Base-by-base conservation (phyloP, 495 filamentous ascomycete species). In the Hypoxylon rickii region DNA sequence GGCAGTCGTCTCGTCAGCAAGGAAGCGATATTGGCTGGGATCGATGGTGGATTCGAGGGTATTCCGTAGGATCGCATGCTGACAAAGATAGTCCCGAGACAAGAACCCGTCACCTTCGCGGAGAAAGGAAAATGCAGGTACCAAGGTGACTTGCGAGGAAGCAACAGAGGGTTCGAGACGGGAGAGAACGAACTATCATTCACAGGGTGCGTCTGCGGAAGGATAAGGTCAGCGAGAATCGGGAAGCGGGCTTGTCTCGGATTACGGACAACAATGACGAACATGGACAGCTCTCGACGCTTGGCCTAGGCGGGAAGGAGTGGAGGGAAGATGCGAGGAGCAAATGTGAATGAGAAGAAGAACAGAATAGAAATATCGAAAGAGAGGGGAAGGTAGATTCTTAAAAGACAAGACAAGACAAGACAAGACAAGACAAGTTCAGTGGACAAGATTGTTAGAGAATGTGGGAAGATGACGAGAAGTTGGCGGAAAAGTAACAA, bases 401-500 rank as follows among this genome's bases (percentile, higher is more conserved):
- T 38, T 18, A 15, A 33, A 32, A 24, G 1, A 54, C 29, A 7
- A n/a, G 10, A n/a, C 20, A 24, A 22, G 46, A 20, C 26, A 44
- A 17, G 48, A 53, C 36, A 57, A 37, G 29, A 7, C 13, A 52
- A 34, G 20, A 46, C 24, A 39, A 16, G 3, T 24, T 12, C 29
- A 15, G 24, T 26, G 32, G 3, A 38, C 8, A 38, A 13, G 44
- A 29, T 29, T 29, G 24, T 4, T 29, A 4, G 10, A 52, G 49
- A 51, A 47, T 61, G 58, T 51, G 48, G 48, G 53, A 63, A 34
- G 53, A 63, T 46, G 43, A 51, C 24, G 44, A 36, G 42, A 18
- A 62, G 58, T 56, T 56, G 51, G 24, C 24, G 24, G 37, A 39
- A 57, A 40, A 40, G 43, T 47, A 44, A 29, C 26, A 45, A 16